Evolutionary conservation across 345 rosid genomes (phyloP), one percentile per base, ranked within the genome.

Genomic region (Ceriops tagal): DNA sequence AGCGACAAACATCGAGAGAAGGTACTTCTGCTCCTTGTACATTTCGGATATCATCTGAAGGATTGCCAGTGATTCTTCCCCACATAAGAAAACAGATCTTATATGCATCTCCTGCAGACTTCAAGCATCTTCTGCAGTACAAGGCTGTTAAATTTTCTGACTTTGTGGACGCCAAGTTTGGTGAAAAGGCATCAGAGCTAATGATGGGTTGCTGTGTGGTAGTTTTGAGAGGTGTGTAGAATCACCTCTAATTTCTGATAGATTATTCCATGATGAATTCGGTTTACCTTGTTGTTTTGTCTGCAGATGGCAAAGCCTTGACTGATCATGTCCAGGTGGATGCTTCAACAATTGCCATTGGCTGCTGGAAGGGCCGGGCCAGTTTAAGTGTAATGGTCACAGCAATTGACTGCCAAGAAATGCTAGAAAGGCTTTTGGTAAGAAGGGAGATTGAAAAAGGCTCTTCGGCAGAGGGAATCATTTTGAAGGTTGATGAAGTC

Each of bases 1-100:
- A 90, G 81, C 85, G 93, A 30, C 99, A 95, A 80, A 73, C 98
- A n/a, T 82, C 98, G 34, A 85, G 81, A 71, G 97, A 86, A 79
- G 97, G 93, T 56, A 79, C 81, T 67, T 58, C 85, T 35, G 85
- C 84, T 11, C 87, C 90, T 64, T 95, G 99, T 81, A 53, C 82
- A 60, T 95, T 92, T 72, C 86, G 98, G 56, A 92, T 95, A 86
- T 90, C 99, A 5, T 95, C 98, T 27, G 99, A 95, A 68, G 96
- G 99, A 37, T 80, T 95, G 78, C 93, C 93, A 0, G 83, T 88
- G 72, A 84, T 90, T 81, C 98, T 95, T 71, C 97, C 98, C 5
- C 87, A 83, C 79, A 74, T 95, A 64, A 92, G 92, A 53, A 90
- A 86, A 69, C 99, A 95, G 76, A 83, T 92, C 77, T 83, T 95